Base-by-base conservation (phyloP, 2,329 filamentous ascomycete genomes). In the Reticulascus tulasneorum region DNA sequence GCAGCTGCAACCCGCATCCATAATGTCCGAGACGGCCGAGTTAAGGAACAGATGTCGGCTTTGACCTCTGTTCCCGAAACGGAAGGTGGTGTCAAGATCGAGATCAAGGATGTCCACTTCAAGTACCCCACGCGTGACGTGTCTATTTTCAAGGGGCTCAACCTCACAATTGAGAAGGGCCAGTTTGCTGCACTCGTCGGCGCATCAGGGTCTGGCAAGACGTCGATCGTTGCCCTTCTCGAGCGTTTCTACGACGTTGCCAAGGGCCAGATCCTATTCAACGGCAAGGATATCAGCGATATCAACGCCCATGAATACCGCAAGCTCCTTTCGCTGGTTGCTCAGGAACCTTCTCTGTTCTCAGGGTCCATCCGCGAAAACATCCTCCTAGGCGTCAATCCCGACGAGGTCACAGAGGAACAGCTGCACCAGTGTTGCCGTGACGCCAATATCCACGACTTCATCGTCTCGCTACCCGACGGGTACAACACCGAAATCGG, bases 131-230 rank as follows among this genome's bases (percentile, higher is more conserved):
- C 46, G 12, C 46, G 44, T 7, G 35, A 37, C 7, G 29, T 39
- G 6, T 31, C 25, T 13, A 44, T 55, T 6, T 43, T 54, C 11
- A 23, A 44, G 7, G 29, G 29, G 3, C 23, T 56, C 7, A 46
- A 39, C n/a, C 23, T 53, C 41, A 75, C 68, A 8, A 75, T 87
- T n/a, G n/a, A n/a, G n/a, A n/a, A n/a, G n/a, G 82, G 82, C 9
- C 77, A 84, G 51, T 86, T 84, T 50, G 79, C 75, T 1, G 82
- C 81, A 1, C 66, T 86, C 2, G 82, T 86, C 6, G 82, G 83
- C 3, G 73, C 81, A 1, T 82, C 77, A 2, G 82, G 82, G 1
- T 83, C 79, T 40, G 82, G 82, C 20, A 86, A 90, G 62, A 83
- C 79, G 1, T 86, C 79, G 11, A 77, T 86, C 27, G 75, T 91